phyloP scores from a whole-genome alignment of 1,284 basidiomycete species.

The Rhodotorula sp. region DNA sequence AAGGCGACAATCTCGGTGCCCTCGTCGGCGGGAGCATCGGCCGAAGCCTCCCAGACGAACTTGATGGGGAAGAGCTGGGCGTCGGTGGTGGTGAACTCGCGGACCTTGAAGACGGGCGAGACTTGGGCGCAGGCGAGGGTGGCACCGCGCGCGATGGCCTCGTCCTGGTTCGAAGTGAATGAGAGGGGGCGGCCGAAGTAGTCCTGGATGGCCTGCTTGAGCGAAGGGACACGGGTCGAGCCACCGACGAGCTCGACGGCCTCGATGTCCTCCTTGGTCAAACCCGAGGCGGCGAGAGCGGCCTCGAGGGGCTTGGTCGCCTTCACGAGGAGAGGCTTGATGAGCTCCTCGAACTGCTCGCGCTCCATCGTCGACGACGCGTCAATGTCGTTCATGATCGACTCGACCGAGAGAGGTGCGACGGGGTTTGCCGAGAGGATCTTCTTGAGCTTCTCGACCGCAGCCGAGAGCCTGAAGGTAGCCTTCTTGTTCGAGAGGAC shows the following conservation, averaged over 20 bases:
- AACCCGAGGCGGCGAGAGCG: constrained; percentile 61
- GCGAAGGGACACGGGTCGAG: constrained; percentile 66
- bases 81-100: constrained; percentile 84
- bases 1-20: constrained; percentile 86
- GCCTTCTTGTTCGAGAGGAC: constrained; percentile 86
- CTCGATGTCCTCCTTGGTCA: constrained; percentile 62
- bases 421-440: constrained; percentile 78
- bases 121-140: constrained; percentile 92
- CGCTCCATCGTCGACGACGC: constrained; percentile 62
- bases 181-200: constrained; percentile 72
- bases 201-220: constrained; percentile 63
- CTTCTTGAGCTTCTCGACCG: constrained; percentile 74
- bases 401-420: constrained; percentile 83
- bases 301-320: constrained; percentile 59
- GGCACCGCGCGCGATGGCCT: constrained; percentile 87
- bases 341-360: constrained; percentile 63
- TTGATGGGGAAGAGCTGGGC: constrained; percentile 81
- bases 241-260: constrained; percentile 69
- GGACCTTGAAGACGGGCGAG: constrained; percentile 91
- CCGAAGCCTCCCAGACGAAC: constrained; percentile 73
- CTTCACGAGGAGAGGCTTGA: constrained; percentile 58
- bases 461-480: constrained; percentile 77
- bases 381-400: constrained; percentile 85
- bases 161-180: constrained; percentile 91
- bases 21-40: constrained; percentile 67